Percentiles rank a stretch among this genome's conserved stretches.
Conservation (phyloP, 805 yeast species). For the Ogataea pignaliae region DNA sequence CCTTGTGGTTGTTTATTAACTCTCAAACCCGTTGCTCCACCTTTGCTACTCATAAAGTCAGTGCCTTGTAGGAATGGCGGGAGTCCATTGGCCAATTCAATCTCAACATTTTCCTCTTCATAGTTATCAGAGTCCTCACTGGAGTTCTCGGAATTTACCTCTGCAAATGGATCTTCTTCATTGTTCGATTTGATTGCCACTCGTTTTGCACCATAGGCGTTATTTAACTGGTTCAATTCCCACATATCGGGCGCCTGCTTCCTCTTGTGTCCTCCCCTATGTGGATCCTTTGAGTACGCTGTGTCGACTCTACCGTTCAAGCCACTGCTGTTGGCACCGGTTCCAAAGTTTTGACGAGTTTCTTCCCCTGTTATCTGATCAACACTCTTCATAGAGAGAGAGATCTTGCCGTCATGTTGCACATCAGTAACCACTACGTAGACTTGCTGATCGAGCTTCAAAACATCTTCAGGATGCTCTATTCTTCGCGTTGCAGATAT, state of each 20-base stretch:
- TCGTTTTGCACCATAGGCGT: conserved; percentile 29
- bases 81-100: conserved; percentile 63
- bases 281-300: conserved; percentile 1
- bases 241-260: conserved; percentile 84
- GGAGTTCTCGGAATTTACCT: conserved; percentile 14
- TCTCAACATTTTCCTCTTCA: conserved; percentile 51
- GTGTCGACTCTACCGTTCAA: not conserved
- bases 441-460: conserved; percentile 55
- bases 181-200: conserved; percentile 4
- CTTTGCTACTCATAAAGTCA: conserved; percentile 17
- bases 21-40: conserved; percentile 43
- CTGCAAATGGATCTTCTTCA: conserved; percentile 31
- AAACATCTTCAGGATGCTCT: conserved; percentile 53
- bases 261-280: conserved; percentile 33
- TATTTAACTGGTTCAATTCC: conserved; percentile 75
- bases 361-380: conserved; percentile 62
- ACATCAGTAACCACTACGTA: conserved; percentile 54
- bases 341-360: not conserved
- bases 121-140: conserved; percentile 14
- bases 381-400: conserved; percentile 64
- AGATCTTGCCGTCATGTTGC: conserved; percentile 40
- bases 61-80: conserved; percentile 72
- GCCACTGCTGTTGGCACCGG: not conserved
- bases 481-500: conserved; percentile 45
- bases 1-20: conserved; percentile 77